These are phyloP conservation scores for Tephrocybe sp. DNA, from an alignment of 768 basidiomycete species.

Conservation along the genomic window DNA sequence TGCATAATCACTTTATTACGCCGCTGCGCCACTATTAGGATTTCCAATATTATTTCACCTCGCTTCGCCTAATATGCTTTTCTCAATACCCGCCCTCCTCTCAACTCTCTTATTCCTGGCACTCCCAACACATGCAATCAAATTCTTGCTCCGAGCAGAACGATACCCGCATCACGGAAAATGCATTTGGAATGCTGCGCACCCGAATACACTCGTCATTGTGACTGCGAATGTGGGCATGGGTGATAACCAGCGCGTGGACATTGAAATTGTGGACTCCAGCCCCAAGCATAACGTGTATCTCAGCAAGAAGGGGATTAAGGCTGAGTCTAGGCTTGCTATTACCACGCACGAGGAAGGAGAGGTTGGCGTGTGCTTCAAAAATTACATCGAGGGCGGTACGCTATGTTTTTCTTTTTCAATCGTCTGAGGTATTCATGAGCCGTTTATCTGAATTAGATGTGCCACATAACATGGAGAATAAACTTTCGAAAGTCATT, in stretches of 20 bases:
- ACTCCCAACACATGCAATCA: slow-evolving; percentile 57
- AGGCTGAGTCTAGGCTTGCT: slow-evolving; percentile 88
- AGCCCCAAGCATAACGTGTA: slow-evolving; percentile 84
- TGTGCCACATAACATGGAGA: slow-evolving; percentile 41
- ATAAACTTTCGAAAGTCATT: slow-evolving; percentile 60
- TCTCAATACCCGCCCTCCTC: slow-evolving; percentile 26
- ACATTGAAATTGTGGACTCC: slow-evolving; percentile 93
- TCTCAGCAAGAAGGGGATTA: slow-evolving; percentile 83
- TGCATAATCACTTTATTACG: neutral
- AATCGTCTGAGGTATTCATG: neutral
- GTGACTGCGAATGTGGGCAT: slow-evolving; percentile 92
- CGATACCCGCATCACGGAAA: slow-evolving; percentile 67
- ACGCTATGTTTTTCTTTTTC: slow-evolving; percentile 25
- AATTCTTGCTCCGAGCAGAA: slow-evolving; percentile 74
- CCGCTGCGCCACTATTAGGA: neutral
- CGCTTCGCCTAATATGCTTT: slow-evolving; percentile 6
- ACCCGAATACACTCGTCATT: slow-evolving; percentile 85
- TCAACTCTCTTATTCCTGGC: slow-evolving; percentile 26
- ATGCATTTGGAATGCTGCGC: slow-evolving; percentile 95
- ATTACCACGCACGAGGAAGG: slow-evolving; percentile 92
- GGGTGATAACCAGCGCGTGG: slow-evolving; percentile 75
- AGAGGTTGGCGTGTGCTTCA: slow-evolving; percentile 95
- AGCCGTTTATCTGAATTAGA: slow-evolving; percentile 29
- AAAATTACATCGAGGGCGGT: slow-evolving; percentile 77
- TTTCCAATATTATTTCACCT: neutral